Evolutionary conservation across 108 stramenopile species (phyloP).

Genomic region (Ochromonas danica): DNA sequence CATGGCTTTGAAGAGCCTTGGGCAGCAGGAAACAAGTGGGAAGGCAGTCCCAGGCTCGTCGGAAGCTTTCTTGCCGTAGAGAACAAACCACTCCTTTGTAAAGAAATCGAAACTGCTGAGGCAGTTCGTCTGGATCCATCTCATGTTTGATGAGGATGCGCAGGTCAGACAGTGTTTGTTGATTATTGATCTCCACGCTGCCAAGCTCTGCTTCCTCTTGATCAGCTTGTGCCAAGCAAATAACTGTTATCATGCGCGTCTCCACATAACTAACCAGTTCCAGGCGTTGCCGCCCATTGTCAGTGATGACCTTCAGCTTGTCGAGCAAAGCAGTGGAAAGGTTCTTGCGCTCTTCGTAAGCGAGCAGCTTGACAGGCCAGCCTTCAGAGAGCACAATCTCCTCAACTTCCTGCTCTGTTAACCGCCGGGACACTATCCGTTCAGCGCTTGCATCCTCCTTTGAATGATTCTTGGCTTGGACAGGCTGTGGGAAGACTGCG

Average conservation of each 20-base stretch:
- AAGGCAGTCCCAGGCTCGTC: constrained; percentile 26
- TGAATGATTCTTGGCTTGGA: no score
- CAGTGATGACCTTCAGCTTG: neutral
- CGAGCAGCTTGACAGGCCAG: neutral
- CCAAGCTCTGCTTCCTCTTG: neutral
- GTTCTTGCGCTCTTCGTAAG: neutral
- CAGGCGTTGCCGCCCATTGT: neutral
- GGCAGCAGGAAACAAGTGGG: neutral
- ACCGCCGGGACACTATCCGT: neutral
- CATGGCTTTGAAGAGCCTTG: neutral
- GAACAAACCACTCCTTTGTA: constrained; percentile 28
- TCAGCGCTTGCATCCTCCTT: no score
- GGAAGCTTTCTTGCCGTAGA: constrained; percentile 25
- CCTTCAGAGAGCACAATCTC: constrained; percentile 3
- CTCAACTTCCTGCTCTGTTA: constrained; percentile 7
- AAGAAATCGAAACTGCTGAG: constrained; percentile 4
- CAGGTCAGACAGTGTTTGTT: constrained; percentile 17
- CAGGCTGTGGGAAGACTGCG: neutral
- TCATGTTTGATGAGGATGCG: constrained; percentile 27
- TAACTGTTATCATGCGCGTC: neutral
- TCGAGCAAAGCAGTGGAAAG: neutral
- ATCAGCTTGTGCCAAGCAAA: neutral
- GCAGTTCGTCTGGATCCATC: neutral
- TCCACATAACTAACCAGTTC: constrained; percentile 14
- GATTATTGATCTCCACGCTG: constrained; percentile 23